Percentiles rank a stretch among this genome's conserved stretches.
Conservation (phyloP, 2,329 filamentous ascomycete species). For the Lasiodiplodia sp. region DNA sequence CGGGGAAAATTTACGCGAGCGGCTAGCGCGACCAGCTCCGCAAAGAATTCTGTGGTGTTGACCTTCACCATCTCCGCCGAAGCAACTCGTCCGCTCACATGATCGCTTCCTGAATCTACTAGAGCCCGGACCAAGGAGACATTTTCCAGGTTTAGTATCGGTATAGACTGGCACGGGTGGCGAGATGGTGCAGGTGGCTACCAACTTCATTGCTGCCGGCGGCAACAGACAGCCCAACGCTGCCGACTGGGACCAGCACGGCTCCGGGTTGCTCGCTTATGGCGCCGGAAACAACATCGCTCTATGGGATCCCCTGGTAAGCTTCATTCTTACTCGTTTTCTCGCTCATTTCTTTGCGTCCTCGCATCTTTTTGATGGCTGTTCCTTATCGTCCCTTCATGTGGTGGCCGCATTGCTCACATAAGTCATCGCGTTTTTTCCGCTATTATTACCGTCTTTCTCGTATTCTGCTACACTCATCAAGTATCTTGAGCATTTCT, state of each 20-base stretch:
- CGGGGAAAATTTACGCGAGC: constrained; percentile 30
- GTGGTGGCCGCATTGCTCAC: neutral
- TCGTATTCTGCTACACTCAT: neutral
- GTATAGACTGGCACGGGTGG: neutral
- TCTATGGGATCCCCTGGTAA: constrained; percentile 81
- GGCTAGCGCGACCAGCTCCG: constrained; percentile 17
- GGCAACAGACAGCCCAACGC: constrained; percentile 90
- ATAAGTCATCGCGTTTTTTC: neutral
- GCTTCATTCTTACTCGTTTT: constrained; percentile 40
- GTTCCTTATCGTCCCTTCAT: neutral
- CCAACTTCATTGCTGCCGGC: constrained; percentile 73
- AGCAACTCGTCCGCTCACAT: constrained; percentile 10
- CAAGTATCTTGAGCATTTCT: neutral
- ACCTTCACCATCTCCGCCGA: constrained; percentile 1
- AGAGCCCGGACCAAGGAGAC: neutral
- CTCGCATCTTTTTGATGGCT: neutral
- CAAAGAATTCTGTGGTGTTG: constrained; percentile 30
- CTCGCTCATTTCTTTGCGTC: neutral
- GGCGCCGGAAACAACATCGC: constrained; percentile 90
- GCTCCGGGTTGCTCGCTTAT: constrained; percentile 77
- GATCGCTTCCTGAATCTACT: neutral
- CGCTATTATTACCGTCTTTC: neutral
- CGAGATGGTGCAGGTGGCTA: constrained; percentile 20
- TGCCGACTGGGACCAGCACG: constrained; percentile 80
- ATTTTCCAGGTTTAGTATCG: no score